Evolutionary conservation across 2,329 filamentous ascomycete genomes (phyloP).

Genomic region (Fusarium sp.): DNA sequence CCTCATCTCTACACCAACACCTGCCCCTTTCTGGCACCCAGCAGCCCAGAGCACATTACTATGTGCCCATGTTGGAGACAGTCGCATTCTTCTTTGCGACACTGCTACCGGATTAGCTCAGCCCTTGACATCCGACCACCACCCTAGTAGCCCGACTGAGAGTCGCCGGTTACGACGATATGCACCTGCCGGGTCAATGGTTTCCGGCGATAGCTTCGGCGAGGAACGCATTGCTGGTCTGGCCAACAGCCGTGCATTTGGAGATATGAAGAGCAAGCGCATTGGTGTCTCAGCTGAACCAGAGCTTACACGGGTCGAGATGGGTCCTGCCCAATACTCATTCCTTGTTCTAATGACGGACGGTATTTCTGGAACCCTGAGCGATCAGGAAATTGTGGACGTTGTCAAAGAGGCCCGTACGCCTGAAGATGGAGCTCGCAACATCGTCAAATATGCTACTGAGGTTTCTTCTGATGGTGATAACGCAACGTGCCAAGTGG

Average conservation of each 20-base stretch:
- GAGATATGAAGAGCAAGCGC: slow-evolving; percentile 90
- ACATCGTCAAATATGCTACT: slow-evolving; percentile 87
- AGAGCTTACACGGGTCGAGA: slow-evolving; percentile 81
- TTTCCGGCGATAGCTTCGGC: slow-evolving; percentile 91
- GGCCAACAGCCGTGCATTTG: slow-evolving; percentile 93
- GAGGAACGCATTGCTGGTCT: slow-evolving; percentile 95
- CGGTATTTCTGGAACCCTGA: slow-evolving; percentile 85
- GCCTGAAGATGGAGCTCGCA: slow-evolving; percentile 83
- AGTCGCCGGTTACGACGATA: slow-evolving; percentile 85
- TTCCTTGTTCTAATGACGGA: slow-evolving; percentile 92
- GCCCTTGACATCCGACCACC: slow-evolving; percentile 90
- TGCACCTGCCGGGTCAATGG: slow-evolving; percentile 78
- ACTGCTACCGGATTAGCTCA: slow-evolving; percentile 83
- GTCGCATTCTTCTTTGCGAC: slow-evolving; percentile 87
- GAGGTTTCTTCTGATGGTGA: slow-evolving; percentile 79
- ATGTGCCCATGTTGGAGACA: slow-evolving; percentile 93
- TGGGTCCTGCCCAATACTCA: slow-evolving; percentile 84
- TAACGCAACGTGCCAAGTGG: slow-evolving; percentile 75
- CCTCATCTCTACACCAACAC: slow-evolving; percentile 90
- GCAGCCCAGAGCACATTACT: slow-evolving; percentile 84
- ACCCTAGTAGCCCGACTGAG: slow-evolving; percentile 88
- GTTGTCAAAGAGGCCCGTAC: slow-evolving; percentile 93
- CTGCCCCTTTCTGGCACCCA: slow-evolving; percentile 95
- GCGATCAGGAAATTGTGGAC: slow-evolving; percentile 96
- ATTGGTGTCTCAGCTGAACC: slow-evolving; percentile 95